Percentiles rank a stretch among this genome's conserved stretches.
These are phyloP conservation scores for Phytophthora europaea DNA, from an alignment of 352 stramenopile genomes.

Conservation along the genomic window DNA sequence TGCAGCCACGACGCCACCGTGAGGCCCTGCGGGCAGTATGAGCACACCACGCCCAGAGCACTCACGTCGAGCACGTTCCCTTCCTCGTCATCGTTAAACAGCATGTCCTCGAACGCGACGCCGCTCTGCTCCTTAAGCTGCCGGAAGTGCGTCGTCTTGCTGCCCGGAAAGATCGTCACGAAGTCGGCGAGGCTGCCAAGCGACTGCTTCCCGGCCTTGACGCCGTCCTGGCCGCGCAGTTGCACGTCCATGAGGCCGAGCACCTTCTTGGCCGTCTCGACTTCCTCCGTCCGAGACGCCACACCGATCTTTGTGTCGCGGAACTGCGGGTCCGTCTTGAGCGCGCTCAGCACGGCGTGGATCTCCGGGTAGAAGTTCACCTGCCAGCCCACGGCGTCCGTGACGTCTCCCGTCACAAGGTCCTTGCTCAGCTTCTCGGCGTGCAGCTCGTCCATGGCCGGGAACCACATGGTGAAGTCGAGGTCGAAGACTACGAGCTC, in stretches of 20 bases:
- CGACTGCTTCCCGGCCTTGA: conserved; percentile 31
- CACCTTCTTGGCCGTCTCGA: conserved; percentile 73
- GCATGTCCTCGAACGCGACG: conserved; percentile 94
- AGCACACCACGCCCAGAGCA: conserved; percentile 74
- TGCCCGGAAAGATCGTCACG: conserved; percentile 81
- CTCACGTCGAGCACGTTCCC: conserved; percentile 79
- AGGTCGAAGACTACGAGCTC: conserved; percentile 81
- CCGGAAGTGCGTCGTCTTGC: conserved; percentile 92
- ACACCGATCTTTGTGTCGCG: conserved; percentile 58
- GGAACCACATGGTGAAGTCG: conserved; percentile 85
- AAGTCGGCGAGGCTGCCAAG: conserved; percentile 70
- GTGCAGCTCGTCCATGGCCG: conserved; percentile 81
- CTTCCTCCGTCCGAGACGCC: conserved; percentile 79
- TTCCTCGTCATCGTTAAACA: conserved; percentile 96
- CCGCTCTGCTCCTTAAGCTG: conserved; percentile 87
- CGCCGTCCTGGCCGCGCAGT: neutral
- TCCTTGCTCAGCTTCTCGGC: conserved; percentile 82
- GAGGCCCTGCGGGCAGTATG: conserved; percentile 80
- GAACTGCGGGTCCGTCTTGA: conserved; percentile 79
- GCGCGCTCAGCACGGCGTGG: conserved; percentile 66
- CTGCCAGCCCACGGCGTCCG: conserved; percentile 69
- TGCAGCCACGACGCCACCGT: conserved; percentile 68
- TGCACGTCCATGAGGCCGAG: neutral
- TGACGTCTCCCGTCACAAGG: conserved; percentile 55
- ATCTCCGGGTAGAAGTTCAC: conserved; percentile 76